Percentiles rank a stretch among this genome's conserved stretches.
These are phyloP conservation scores for Cymbopogon citratus DNA, from an alignment of 176 grass and related monocot genomes.

Conservation along the genomic window DNA sequence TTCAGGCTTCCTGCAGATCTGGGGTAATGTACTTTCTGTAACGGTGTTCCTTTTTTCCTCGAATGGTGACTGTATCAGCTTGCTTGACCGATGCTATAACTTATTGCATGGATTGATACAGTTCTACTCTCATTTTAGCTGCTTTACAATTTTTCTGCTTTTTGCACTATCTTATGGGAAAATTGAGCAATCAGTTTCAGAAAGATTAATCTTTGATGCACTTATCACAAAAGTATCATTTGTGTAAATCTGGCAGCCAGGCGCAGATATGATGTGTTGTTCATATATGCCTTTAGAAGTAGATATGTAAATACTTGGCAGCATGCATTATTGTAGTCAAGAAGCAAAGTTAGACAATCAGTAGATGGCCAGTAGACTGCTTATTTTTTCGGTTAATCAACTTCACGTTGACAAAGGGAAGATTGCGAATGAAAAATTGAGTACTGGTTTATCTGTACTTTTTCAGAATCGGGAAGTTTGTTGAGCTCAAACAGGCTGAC, in stretches of 20 bases:
- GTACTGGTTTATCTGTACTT: slow-evolving; percentile 22
- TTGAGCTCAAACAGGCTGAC: slow-evolving; percentile 79
- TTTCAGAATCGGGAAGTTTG: slow-evolving; percentile 76
- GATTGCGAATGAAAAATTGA: background rate
- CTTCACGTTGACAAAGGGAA: background rate
- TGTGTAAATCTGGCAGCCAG: background rate
- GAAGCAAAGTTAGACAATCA: background rate
- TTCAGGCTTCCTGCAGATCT: slow-evolving; percentile 85
- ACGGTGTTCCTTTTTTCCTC: background rate
- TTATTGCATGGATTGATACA: background rate
- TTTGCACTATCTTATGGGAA: background rate
- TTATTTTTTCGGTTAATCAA: background rate
- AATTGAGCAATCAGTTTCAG: background rate
- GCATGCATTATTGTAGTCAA: background rate
- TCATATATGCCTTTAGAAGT: background rate
- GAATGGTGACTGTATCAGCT: background rate
- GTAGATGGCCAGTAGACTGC: background rate
- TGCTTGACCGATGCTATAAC: background rate
- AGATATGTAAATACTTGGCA: background rate
- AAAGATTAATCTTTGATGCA: background rate
- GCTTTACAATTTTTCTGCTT: background rate
- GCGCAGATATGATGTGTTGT: background rate
- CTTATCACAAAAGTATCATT: background rate
- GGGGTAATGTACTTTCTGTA: slow-evolving; percentile 50
- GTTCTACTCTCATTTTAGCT: background rate